A percentile compares a stretch with the other conserved stretches of the same genome.
These are phyloP conservation scores for Nothophoma quercina DNA, from an alignment of 2,329 filamentous ascomycete genomes.

Conservation along the genomic window DNA sequence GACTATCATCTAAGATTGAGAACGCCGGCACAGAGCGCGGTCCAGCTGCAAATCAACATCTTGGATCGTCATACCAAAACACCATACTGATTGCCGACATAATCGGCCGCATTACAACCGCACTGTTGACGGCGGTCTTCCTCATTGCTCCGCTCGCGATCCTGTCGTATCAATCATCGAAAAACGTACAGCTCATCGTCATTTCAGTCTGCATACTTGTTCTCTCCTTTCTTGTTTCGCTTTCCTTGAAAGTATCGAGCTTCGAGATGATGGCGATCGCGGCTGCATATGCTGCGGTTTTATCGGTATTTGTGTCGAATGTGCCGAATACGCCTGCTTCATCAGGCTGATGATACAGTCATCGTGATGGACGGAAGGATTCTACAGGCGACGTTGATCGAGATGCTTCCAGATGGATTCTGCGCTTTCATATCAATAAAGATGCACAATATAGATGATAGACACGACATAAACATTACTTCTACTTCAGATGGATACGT, in stretches of 20 bases:
- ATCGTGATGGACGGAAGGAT: no score
- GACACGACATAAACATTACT: no score
- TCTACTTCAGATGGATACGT: no score
- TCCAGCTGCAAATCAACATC: not conserved
- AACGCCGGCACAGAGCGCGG: not conserved
- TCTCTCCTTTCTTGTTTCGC: not conserved
- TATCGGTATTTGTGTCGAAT: not conserved
- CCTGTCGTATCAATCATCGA: not conserved
- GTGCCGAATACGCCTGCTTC: no score
- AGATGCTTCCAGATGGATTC: no score
- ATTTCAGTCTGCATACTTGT: not conserved
- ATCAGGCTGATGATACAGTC: no score
- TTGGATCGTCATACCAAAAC: not conserved
- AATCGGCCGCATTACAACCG: not conserved
- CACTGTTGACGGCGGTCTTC: not conserved
- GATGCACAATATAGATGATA: no score
- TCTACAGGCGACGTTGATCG: no score
- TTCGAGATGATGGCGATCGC: constrained; percentile 1
- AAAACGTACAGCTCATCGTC: not conserved
- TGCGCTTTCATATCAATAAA: no score
- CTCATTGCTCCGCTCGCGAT: not conserved
- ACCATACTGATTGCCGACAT: not conserved
- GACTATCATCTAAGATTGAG: not conserved
- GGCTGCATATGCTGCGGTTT: not conserved
- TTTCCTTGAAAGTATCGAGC: not conserved